Conservation (phyloP, 345 rosid species). For the Combretum micranthum region DNA sequence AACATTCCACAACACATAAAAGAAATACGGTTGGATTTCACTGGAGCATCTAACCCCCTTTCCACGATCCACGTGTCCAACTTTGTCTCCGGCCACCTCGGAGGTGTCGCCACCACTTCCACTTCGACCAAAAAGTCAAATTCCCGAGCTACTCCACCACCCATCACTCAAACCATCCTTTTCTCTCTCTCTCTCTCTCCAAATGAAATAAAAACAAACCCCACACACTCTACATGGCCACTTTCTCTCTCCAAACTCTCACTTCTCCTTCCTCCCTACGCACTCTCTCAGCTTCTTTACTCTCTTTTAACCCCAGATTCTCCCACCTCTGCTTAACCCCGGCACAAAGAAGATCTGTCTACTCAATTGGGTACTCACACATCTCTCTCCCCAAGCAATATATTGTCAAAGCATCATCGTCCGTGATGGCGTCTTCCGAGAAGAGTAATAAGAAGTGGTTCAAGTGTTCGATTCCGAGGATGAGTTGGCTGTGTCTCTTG, state of each 20-base stretch:
- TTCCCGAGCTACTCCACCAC: not conserved
- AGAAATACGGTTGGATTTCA: no score
- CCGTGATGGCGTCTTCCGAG: conserved; percentile 11
- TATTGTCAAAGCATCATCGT: not conserved
- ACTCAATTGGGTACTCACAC: not conserved
- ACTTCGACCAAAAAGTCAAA: no score
- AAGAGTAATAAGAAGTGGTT: conserved; percentile 26
- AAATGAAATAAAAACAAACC: not conserved
- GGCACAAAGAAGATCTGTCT: not conserved
- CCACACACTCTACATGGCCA: conserved; percentile 14
- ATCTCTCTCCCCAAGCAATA: not conserved
- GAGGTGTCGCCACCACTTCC: no score
- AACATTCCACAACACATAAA: no score
- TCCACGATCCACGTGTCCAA: not conserved
- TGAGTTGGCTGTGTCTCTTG: conserved; percentile 49
- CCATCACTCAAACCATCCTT: conserved; percentile 1
- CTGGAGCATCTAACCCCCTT: no score
- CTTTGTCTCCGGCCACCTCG: not conserved
- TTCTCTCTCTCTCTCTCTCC: no score
- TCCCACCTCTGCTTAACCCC: not conserved
- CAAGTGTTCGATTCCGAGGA: conserved; percentile 58
- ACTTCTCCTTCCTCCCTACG: conserved; percentile 4
- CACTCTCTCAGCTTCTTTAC: conserved; percentile 4
- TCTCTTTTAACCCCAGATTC: not conserved
- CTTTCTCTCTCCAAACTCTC: conserved; percentile 6